A percentile compares a stretch with the other conserved stretches of the same genome.
Conservation (phyloP, 1,284 basidiomycete genomes). For the Erythrobasidium hasegawianum region DNA sequence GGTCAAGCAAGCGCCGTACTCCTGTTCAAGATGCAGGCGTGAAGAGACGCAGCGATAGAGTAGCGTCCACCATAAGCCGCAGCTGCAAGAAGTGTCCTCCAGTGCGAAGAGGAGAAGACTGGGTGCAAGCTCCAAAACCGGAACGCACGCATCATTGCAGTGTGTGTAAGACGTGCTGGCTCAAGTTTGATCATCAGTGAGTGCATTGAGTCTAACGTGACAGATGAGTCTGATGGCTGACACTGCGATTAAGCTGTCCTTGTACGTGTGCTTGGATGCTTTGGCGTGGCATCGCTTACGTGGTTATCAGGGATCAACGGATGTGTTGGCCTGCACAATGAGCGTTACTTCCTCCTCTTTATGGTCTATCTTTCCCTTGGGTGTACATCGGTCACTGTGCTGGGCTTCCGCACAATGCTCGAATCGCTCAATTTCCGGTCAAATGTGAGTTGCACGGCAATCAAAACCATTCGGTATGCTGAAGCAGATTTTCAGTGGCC, state of each 20-base stretch:
- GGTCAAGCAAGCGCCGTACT: slow-evolving; percentile 1
- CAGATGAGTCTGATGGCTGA: slow-evolving; percentile 51
- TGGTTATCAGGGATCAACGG: slow-evolving; percentile 80
- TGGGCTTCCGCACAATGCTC: slow-evolving; percentile 39
- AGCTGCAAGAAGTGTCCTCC: slow-evolving; percentile 48
- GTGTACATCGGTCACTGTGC: slow-evolving; percentile 36
- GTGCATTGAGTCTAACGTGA: slow-evolving; percentile 46
- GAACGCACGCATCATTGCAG: slow-evolving; percentile 93
- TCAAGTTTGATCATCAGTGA: slow-evolving; percentile 94
- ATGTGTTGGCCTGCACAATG: slow-evolving; percentile 92
- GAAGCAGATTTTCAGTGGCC: slow-evolving; percentile 24
- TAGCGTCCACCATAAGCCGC: slow-evolving; percentile 16
- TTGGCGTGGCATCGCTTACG: slow-evolving; percentile 33
- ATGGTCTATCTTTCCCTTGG: slow-evolving; percentile 57
- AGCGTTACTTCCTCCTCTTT: slow-evolving; percentile 92
- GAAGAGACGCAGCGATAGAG: background rate
- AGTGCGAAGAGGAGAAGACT: slow-evolving; percentile 51
- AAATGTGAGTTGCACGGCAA: background rate
- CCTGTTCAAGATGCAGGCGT: background rate
- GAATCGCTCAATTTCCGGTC: slow-evolving; percentile 30
- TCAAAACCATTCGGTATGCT: background rate
- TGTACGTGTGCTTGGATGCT: background rate
- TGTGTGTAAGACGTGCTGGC: slow-evolving; percentile 83
- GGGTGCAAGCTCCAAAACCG: slow-evolving; percentile 61
- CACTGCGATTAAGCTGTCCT: slow-evolving; percentile 33